phyloP scores from a whole-genome alignment of 768 basidiomycete species.

The Clitopilus hobsonii region DNA sequence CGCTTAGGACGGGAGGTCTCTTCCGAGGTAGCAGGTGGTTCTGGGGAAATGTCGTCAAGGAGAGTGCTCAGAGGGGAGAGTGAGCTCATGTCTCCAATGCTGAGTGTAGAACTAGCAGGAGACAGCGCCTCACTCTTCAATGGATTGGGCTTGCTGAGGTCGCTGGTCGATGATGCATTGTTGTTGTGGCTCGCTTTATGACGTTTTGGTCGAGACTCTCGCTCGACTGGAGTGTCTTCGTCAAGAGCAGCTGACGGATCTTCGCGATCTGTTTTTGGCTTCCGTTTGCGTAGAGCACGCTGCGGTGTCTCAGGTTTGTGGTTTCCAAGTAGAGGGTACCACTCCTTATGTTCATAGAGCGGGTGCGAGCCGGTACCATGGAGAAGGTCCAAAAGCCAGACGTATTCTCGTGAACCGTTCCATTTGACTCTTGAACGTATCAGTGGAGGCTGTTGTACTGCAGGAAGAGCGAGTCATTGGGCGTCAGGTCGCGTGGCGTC shows the following conservation, averaged over 20 bases:
- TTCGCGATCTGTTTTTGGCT: conserved; percentile 20
- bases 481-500: not conserved
- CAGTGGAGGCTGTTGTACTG: conserved; percentile 34
- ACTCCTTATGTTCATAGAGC: conserved; percentile 23
- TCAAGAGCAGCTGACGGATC: conserved; percentile 19
- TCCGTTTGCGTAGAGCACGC: conserved; percentile 31
- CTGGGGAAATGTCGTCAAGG: not conserved
- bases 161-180: conserved; percentile 1
- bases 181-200: conserved; percentile 12
- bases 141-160: not conserved
- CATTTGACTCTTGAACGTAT: conserved; percentile 37
- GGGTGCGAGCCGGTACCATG: conserved; percentile 27
- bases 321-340: conserved; percentile 28
- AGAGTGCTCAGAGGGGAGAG: not conserved
- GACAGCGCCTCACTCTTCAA: not conserved
- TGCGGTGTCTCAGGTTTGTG: conserved; percentile 21
- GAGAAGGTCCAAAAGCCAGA: conserved; percentile 27
- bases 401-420: conserved; percentile 37
- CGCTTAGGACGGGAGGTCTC: not conserved
- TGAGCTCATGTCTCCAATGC: conserved; percentile 3
- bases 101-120: not conserved
- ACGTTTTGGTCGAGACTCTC: conserved; percentile 25
- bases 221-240: conserved; percentile 20
- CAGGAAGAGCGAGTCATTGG: not conserved
- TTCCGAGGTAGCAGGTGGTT: not conserved